A percentile compares a stretch with the other conserved stretches of the same genome.
Conservation (phyloP, 441 rosid species). For the Brassica balearica region DNA sequence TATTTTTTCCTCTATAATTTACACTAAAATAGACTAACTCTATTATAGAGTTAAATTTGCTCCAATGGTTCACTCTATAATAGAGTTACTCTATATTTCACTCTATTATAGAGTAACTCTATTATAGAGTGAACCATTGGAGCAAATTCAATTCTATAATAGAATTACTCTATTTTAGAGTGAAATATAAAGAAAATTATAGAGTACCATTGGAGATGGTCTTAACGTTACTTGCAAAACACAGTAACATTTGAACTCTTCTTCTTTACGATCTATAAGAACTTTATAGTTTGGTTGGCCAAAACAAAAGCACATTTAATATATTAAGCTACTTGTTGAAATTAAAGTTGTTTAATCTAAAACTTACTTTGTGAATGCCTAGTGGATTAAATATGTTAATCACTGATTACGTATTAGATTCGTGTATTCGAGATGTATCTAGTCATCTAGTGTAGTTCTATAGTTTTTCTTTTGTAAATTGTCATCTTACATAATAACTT, state of each 20-base stretch:
- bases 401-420: not conserved
- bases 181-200: too few species aligned
- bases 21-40: too few species aligned
- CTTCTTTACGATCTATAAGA: not conserved
- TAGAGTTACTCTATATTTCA: too few species aligned
- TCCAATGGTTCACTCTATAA: too few species aligned
- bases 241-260: not conserved
- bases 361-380: not conserved
- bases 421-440: constrained; percentile 7
- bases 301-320: not conserved
- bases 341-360: not conserved
- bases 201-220: too few species aligned
- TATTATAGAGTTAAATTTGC: too few species aligned
- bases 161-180: too few species aligned
- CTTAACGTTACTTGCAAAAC: not conserved
- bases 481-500: not conserved
- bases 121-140: too few species aligned
- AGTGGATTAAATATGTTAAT: not conserved
- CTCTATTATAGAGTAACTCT: too few species aligned
- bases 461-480: not conserved
- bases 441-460: constrained; percentile 10
- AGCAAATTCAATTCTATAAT: too few species aligned
- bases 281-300: not conserved
- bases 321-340: not conserved
- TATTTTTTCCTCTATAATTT: too few species aligned